A percentile compares a stretch with the other conserved stretches of the same genome.
Evolutionary conservation across 1,139 yeast genomes (phyloP).

Genomic region (Maudiozyma humilis): DNA sequence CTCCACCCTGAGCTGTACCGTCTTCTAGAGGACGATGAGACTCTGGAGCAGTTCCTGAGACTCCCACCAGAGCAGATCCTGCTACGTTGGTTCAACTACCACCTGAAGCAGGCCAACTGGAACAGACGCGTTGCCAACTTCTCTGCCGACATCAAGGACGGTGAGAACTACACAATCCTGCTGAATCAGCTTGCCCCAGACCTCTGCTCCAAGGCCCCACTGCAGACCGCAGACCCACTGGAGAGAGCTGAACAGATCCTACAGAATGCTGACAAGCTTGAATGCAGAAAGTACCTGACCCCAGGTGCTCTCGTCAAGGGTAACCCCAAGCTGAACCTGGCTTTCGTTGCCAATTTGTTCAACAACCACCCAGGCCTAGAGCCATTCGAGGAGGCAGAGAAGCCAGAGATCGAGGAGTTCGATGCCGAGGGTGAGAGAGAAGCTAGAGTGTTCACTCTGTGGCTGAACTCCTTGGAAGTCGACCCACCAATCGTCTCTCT

Average conservation of each 20-base stretch:
- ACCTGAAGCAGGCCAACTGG: constrained; percentile 89
- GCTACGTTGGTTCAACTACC: constrained; percentile 95
- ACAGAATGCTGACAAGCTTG: constrained; percentile 79
- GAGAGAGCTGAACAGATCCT: constrained; percentile 83
- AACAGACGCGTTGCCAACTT: constrained; percentile 78
- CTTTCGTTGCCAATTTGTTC: constrained; percentile 93
- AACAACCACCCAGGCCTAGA: constrained; percentile 95
- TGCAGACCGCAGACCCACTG: constrained; percentile 63
- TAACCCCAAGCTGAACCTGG: constrained; percentile 90
- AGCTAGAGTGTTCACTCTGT: constrained; percentile 93
- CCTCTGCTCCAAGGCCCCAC: constrained; percentile 70
- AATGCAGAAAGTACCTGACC: constrained; percentile 88
- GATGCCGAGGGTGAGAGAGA: constrained; percentile 99
- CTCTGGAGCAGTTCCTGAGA: constrained; percentile 90
- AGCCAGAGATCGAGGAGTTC: constrained; percentile 80
- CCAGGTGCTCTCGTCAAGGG: constrained; percentile 92
- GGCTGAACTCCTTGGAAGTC: constrained; percentile 94
- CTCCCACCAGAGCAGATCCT: constrained; percentile 96
- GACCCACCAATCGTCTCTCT: constrained; percentile 88
- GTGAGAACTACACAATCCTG: constrained; percentile 87
- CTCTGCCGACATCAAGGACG: constrained; percentile 82
- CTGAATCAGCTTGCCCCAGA: constrained; percentile 84
- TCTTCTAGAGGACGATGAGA: constrained; percentile 89
- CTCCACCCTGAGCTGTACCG: constrained; percentile 95
- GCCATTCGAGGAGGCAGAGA: constrained; percentile 87